A percentile compares a stretch with the other conserved stretches of the same genome.
These are phyloP conservation scores for Phanerochaete sordida DNA, from an alignment of 768 basidiomycete species.

Conservation along the genomic window DNA sequence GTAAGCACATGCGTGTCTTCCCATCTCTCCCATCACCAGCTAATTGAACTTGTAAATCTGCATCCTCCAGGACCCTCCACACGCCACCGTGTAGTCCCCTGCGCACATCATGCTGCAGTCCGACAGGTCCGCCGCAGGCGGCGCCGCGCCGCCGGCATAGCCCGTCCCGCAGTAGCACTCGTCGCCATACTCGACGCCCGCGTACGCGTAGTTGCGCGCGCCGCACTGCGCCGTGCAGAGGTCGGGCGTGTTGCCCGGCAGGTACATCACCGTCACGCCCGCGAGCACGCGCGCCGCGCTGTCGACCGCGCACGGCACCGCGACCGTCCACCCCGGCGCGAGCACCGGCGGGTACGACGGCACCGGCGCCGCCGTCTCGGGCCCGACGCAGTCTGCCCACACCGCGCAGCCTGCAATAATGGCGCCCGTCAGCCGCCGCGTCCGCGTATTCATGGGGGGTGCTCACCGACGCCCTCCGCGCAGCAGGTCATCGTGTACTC, in stretches of 20 bases:
- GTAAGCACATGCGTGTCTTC: too few relatives aligned
- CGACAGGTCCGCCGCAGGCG: neutral
- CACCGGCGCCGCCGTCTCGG: slow-evolving; percentile 1
- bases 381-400: slow-evolving; percentile 5
- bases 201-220: slow-evolving; percentile 15
- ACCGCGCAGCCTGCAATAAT: neutral
- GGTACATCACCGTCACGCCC: slow-evolving; percentile 10
- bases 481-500: slow-evolving; percentile 6
- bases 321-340: slow-evolving; percentile 16
- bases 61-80: slow-evolving; percentile 21
- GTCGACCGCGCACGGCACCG: slow-evolving; percentile 17
- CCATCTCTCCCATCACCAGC: too few relatives aligned
- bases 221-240: slow-evolving; percentile 15
- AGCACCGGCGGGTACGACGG: neutral
- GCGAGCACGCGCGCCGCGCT: slow-evolving; percentile 15
- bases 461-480: neutral
- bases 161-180: slow-evolving; percentile 23
- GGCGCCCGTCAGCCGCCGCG: neutral
- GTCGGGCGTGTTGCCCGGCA: slow-evolving; percentile 13
- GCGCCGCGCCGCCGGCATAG: slow-evolving; percentile 3
- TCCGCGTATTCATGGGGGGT: too few relatives aligned
- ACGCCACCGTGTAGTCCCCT: slow-evolving; percentile 9
- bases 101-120: slow-evolving; percentile 20
- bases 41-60: slow-evolving; percentile 10
- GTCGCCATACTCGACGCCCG: slow-evolving; percentile 22